Conservation (phyloP, 106 monocot species). For the Amphibolis antarctica region DNA sequence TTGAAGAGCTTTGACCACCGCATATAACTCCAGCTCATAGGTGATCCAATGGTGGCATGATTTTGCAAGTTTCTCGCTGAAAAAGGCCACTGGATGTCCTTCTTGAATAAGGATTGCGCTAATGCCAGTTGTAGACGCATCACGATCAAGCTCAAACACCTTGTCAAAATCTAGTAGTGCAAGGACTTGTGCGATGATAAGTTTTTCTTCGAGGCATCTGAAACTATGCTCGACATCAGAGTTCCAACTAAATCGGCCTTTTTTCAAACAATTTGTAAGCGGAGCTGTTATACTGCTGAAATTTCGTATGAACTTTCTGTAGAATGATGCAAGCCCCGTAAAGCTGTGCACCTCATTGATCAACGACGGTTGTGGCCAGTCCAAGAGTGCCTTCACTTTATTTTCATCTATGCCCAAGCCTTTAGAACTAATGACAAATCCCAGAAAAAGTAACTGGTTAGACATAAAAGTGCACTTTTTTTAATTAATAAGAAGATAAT, state of each 20-base stretch:
- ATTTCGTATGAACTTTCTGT: neutral
- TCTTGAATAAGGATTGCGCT: neutral
- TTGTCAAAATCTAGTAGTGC: neutral
- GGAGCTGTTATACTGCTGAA: neutral
- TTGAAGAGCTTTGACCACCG: neutral
- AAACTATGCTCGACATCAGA: neutral
- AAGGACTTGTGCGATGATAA: neutral
- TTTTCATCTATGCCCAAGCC: no score
- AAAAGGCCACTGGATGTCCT: neutral
- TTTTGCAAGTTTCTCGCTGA: neutral
- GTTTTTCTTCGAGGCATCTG: neutral
- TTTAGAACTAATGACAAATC: no score
- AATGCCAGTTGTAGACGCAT: neutral
- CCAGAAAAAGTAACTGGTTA: no score
- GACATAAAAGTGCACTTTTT: no score
- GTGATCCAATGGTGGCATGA: neutral
- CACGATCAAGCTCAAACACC: neutral
- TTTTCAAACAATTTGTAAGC: neutral
- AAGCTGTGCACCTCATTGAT: no score
- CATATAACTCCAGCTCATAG: conserved; percentile 3
- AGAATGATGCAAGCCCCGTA: neutral
- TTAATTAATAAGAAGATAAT: no score
- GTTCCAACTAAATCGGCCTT: neutral
- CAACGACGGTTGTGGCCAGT: no score
- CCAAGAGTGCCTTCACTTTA: no score